Evolutionary conservation across 2,329 filamentous ascomycete species (phyloP).

Genomic region (Bretziella fagacearum): DNA sequence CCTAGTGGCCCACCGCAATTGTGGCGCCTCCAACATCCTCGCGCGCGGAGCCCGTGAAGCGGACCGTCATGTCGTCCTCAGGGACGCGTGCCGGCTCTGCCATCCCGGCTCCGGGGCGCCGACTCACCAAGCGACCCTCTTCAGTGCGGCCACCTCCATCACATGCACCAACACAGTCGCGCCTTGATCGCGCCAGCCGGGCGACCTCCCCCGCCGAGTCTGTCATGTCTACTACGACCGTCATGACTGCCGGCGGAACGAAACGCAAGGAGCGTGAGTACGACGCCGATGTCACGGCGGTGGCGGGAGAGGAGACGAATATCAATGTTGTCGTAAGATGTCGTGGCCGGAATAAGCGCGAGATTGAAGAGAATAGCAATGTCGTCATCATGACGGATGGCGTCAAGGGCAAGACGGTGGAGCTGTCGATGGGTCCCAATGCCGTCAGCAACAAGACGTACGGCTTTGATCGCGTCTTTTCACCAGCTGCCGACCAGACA

Average conservation of each 20-base stretch:
- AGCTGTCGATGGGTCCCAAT: slow-evolving; percentile 82
- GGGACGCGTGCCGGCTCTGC: slow-evolving; percentile 6
- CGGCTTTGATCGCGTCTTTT: slow-evolving; percentile 93
- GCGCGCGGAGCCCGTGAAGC: slow-evolving; percentile 12
- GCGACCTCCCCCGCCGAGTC: slow-evolving; percentile 57
- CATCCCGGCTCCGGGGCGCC: slow-evolving; percentile 10
- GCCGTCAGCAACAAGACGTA: slow-evolving; percentile 93
- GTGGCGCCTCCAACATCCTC: slow-evolving; percentile 11
- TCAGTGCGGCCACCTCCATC: slow-evolving; percentile 6
- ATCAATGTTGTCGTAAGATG: slow-evolving; percentile 96
- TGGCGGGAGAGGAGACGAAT: slow-evolving; percentile 66
- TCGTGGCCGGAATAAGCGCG: slow-evolving; percentile 78
- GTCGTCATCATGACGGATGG: slow-evolving; percentile 80
- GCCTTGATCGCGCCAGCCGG: slow-evolving; percentile 18
- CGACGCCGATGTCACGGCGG: slow-evolving; percentile 33
- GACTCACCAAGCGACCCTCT: slow-evolving; percentile 12
- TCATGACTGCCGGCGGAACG: slow-evolving; percentile 32
- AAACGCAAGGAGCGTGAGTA: slow-evolving; percentile 84
- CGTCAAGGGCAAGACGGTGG: slow-evolving; percentile 68
- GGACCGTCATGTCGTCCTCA: slow-evolving; percentile 8
- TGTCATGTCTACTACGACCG: slow-evolving; percentile 32
- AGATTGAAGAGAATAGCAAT: slow-evolving; percentile 85
- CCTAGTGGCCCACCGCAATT: slow-evolving; percentile 11
- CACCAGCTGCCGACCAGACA: slow-evolving; percentile 77
- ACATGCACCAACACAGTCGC: not conserved